phyloP scores from a whole-genome alignment of 768 basidiomycete genomes.

The Candolleomyces aberdarensis region DNA sequence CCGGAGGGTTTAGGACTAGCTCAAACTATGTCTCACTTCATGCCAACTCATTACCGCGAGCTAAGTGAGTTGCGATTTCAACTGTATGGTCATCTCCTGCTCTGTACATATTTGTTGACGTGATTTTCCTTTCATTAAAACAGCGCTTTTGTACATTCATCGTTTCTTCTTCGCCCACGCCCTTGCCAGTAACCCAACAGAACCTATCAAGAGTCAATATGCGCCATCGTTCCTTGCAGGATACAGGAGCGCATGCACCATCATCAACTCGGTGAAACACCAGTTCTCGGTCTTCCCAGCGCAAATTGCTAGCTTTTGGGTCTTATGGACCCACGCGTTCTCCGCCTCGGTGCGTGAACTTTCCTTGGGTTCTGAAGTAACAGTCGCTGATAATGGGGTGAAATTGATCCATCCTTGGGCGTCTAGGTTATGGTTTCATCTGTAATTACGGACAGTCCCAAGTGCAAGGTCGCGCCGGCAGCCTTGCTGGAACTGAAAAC shows the following conservation, averaged over 20 bases:
- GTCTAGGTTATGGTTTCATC: conserved; percentile 71
- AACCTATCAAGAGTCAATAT: conserved; percentile 68
- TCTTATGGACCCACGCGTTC: conserved; percentile 71
- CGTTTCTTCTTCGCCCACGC: conserved; percentile 78
- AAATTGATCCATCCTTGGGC: neutral
- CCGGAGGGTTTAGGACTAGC: conserved; percentile 49
- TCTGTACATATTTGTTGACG: neutral
- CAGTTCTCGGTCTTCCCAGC: conserved; percentile 52
- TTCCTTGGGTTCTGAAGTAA: neutral
- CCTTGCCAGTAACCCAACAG: conserved; percentile 55
- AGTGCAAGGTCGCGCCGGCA: conserved; percentile 66
- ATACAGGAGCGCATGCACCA: conserved; percentile 62
- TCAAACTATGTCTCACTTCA: conserved; percentile 69
- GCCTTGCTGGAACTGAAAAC: conserved; percentile 63
- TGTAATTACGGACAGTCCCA: conserved; percentile 67
- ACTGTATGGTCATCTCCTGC: neutral
- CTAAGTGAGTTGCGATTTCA: conserved; percentile 43
- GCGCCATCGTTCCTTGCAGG: conserved; percentile 67
- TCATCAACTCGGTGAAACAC: conserved; percentile 44
- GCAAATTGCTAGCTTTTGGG: conserved; percentile 66
- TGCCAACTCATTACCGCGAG: conserved; percentile 72
- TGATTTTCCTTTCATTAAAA: neutral
- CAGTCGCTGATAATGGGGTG: conserved; percentile 1
- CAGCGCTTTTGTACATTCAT: conserved; percentile 72
- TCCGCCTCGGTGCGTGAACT: conserved; percentile 51